These are phyloP conservation scores for Alternaria sp. DNA, from an alignment of 2,329 filamentous ascomycete species.

Conservation along the genomic window DNA sequence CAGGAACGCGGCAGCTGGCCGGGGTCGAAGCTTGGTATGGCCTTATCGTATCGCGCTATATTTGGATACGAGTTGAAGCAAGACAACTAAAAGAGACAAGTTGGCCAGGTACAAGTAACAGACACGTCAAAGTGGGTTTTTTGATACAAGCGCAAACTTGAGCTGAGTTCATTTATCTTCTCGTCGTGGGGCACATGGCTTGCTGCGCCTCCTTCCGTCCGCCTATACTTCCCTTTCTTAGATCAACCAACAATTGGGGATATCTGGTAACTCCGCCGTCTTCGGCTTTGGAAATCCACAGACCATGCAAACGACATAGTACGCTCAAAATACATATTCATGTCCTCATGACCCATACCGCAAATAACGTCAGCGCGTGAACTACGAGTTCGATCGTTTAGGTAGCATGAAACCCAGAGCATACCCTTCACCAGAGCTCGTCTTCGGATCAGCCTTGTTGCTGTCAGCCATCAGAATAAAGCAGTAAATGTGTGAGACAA, in stretches of 20 bases:
- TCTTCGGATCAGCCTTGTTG: slow-evolving; percentile 37
- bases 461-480: slow-evolving; percentile 17
- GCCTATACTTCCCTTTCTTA: slow-evolving; percentile 10
- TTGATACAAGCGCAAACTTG: not conserved
- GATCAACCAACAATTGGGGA: slow-evolving; percentile 14
- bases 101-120: not conserved
- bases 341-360: slow-evolving; percentile 3
- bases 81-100: not conserved
- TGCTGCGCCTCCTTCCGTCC: slow-evolving; percentile 24
- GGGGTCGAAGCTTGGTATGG: slow-evolving; percentile 4
- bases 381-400: slow-evolving; percentile 21
- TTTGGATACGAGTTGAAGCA: not conserved
- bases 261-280: slow-evolving; percentile 2
- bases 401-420: slow-evolving; percentile 43
- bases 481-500: slow-evolving; percentile 5
- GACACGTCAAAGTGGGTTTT: not conserved
- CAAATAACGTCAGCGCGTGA: not conserved
- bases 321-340: not conserved
- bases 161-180: slow-evolving; percentile 13
- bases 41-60: slow-evolving; percentile 9
- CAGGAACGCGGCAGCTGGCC: slow-evolving; percentile 4
- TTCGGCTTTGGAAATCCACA: slow-evolving; percentile 1
- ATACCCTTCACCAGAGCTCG: slow-evolving; percentile 35
- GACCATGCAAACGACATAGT: not conserved
- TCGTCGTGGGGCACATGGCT: slow-evolving; percentile 15